A percentile compares a stretch with the other conserved stretches of the same genome.
Evolutionary conservation across 805 yeast genomes (phyloP).

Genomic region (Monosporozyma solicola): DNA sequence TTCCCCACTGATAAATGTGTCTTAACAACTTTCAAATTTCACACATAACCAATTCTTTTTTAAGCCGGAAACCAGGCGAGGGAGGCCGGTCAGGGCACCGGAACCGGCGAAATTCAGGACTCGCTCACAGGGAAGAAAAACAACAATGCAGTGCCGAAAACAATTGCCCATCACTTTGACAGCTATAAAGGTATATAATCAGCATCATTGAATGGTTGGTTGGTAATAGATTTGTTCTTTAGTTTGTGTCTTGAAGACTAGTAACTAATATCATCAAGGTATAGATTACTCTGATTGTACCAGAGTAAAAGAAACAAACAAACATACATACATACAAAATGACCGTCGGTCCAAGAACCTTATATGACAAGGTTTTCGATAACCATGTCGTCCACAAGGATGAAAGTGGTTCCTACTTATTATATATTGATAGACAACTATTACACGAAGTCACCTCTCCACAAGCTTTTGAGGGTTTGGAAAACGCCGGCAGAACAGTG

Average conservation of each 20-base stretch:
- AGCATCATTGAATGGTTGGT: neutral
- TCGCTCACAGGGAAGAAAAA: neutral
- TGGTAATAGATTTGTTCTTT: neutral
- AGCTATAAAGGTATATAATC: neutral
- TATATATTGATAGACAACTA: slow-evolving; percentile 93
- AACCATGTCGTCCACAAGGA: slow-evolving; percentile 91
- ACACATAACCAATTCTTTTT: neutral
- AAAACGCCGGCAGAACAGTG: slow-evolving; percentile 77
- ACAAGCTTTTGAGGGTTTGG: slow-evolving; percentile 95
- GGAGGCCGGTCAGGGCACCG: neutral
- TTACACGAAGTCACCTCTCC: slow-evolving; percentile 99
- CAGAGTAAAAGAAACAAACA: neutral
- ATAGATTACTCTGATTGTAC: neutral
- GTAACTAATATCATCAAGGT: neutral
- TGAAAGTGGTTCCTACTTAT: slow-evolving; percentile 75
- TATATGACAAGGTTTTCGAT: slow-evolving; percentile 92
- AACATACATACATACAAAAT: neutral
- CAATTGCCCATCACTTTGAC: neutral
- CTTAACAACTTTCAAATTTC: neutral
- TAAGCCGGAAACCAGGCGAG: neutral
- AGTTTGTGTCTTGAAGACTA: neutral
- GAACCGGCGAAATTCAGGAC: neutral
- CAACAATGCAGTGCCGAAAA: neutral
- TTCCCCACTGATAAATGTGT: neutral
- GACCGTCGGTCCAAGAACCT: slow-evolving; percentile 47